Conservation (phyloP, 2,329 filamentous ascomycete species). For the Westerdykella ornata region DNA sequence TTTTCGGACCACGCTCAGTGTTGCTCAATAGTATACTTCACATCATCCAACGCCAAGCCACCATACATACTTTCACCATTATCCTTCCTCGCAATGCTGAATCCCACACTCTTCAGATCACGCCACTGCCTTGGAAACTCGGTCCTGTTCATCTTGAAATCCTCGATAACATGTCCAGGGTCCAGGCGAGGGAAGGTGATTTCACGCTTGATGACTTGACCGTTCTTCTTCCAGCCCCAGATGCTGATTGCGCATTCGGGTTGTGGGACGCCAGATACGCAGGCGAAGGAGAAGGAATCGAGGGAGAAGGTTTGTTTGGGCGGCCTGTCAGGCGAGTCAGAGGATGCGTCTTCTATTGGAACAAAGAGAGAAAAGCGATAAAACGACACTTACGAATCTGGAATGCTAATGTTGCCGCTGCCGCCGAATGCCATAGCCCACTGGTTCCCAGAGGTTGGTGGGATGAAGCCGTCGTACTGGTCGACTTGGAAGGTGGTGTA, state of each 20-base stretch:
- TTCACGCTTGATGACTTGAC: conserved; percentile 7
- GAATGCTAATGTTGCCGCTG: conserved; percentile 15
- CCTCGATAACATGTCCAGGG: conserved; percentile 12
- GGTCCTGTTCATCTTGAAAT: conserved; percentile 18
- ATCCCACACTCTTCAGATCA: conserved; percentile 17
- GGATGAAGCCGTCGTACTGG: conserved; percentile 16
- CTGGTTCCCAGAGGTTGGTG: conserved; percentile 14
- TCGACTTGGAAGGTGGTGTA: conserved; percentile 18
- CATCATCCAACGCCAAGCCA: conserved; percentile 17
- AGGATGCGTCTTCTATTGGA: not conserved
- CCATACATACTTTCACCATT: conserved; percentile 19
- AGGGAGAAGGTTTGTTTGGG: conserved; percentile 11
- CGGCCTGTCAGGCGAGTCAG: conserved; percentile 2
- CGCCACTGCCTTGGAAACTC: conserved; percentile 10
- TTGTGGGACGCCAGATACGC: conserved; percentile 14
- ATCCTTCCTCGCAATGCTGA: conserved; percentile 17
- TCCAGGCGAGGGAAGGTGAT: conserved; percentile 16
- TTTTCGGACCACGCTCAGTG: not conserved
- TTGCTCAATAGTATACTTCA: conserved; percentile 13
- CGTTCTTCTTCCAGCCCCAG: conserved; percentile 12
- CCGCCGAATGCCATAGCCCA: conserved; percentile 17
- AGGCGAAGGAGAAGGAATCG: conserved; percentile 16
- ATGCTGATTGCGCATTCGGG: conserved; percentile 19
- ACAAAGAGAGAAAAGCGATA: not conserved
- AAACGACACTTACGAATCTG: conserved; percentile 7